Evolutionary conservation across 345 rosid species (phyloP).

Genomic region (Eucalyptus tenuipes): DNA sequence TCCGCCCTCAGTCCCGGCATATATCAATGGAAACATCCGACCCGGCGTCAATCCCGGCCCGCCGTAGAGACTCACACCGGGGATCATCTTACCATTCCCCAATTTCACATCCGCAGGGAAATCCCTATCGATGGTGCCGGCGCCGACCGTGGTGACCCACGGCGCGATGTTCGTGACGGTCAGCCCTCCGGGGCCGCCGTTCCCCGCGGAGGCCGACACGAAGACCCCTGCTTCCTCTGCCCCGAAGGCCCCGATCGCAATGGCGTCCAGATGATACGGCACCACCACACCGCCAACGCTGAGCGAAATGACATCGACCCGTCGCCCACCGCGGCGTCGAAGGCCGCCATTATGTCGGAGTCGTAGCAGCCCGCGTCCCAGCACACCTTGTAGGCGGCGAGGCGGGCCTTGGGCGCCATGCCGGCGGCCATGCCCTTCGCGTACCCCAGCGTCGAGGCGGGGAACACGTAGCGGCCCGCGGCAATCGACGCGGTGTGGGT

Average conservation of each 20-base stretch:
- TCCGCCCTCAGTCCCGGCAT: constrained; percentile 61
- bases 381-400: constrained; percentile 85
- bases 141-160: constrained; percentile 83
- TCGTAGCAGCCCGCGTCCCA: constrained; percentile 94
- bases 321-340: constrained; percentile 68
- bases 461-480: constrained; percentile 67
- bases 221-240: constrained; percentile 63
- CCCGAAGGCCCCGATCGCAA: constrained; percentile 78
- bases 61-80: constrained; percentile 62
- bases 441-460: constrained; percentile 73
- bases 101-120: constrained; percentile 76
- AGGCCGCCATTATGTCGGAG: constrained; percentile 84
- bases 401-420: constrained; percentile 88
- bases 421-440: constrained; percentile 86
- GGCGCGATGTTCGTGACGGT: constrained; percentile 82
- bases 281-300: constrained; percentile 89
- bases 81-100: constrained; percentile 47
- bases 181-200: constrained; percentile 83
- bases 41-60: constrained; percentile 45
- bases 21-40: constrained; percentile 55
- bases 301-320: constrained; percentile 87
- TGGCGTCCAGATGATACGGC: constrained; percentile 85
- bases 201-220: constrained; percentile 89
- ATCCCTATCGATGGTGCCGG: constrained; percentile 74
- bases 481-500: constrained; percentile 85